phyloP scores from a whole-genome alignment of 1,139 yeast genomes.

The Starmera stellimalicola region DNA sequence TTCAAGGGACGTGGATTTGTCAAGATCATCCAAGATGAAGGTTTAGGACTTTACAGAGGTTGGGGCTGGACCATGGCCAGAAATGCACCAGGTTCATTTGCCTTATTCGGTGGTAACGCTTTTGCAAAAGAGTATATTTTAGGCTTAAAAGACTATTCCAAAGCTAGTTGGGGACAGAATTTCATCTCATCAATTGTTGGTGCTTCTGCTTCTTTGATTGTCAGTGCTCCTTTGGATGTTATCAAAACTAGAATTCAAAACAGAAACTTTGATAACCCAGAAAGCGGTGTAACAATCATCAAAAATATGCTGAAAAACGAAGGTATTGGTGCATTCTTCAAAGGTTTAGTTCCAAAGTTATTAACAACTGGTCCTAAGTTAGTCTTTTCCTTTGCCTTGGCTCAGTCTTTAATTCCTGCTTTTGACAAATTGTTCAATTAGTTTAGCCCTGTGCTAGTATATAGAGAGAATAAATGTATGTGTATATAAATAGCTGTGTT shows the following conservation, averaged over 20 bases:
- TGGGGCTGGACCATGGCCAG: constrained; percentile 99
- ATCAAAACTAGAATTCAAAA: constrained; percentile 98
- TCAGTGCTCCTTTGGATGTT: constrained; percentile 96
- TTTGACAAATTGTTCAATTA: constrained; percentile 57
- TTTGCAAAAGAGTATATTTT: constrained; percentile 95
- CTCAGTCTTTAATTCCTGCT: constrained; percentile 93
- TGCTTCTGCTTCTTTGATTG: constrained; percentile 94
- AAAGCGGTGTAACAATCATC: constrained; percentile 84
- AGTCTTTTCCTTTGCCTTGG: constrained; percentile 93
- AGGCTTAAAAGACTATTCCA: constrained; percentile 74
- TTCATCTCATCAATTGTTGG: constrained; percentile 95
- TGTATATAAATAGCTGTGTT: too few species aligned
- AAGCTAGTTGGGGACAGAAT: constrained; percentile 93
- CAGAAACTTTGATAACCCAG: constrained; percentile 91
- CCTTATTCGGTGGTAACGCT: constrained; percentile 96
- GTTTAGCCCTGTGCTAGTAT: constrained; percentile 2
- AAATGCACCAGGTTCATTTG: constrained; percentile 98
- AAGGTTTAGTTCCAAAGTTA: constrained; percentile 93
- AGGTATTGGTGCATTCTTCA: constrained; percentile 85
- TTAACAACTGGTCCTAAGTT: constrained; percentile 97
- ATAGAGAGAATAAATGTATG: too few species aligned
- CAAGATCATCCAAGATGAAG: constrained; percentile 81
- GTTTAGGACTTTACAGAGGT: constrained; percentile 89
- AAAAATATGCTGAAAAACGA: constrained; percentile 90
- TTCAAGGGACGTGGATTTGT: constrained; percentile 96